phyloP scores from a whole-genome alignment of 2,329 filamentous ascomycete genomes.

The Biscogniauxia sp. region DNA sequence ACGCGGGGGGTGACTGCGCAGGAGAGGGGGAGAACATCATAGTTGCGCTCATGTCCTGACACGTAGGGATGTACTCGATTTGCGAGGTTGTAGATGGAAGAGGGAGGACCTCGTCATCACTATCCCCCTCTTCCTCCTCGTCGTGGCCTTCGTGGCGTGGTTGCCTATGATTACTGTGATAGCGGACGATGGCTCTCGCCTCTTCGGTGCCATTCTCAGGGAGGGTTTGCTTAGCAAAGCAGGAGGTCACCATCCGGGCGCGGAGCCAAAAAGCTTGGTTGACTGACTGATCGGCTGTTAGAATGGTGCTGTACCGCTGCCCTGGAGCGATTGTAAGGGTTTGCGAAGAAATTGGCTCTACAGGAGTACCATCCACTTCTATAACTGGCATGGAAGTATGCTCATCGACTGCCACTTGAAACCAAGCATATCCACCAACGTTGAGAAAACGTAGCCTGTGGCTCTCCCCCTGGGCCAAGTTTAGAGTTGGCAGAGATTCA shows the following conservation, averaged over 20 bases:
- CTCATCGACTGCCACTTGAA: slow-evolving; percentile 69
- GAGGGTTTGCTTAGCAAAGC: slow-evolving; percentile 52
- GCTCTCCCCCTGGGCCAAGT: slow-evolving; percentile 50
- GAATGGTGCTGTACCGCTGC: slow-evolving; percentile 66
- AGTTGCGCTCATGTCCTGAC: slow-evolving; percentile 49
- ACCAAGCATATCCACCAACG: slow-evolving; percentile 67
- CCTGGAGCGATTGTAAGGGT: slow-evolving; percentile 67
- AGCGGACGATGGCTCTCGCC: slow-evolving; percentile 49
- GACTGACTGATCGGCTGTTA: slow-evolving; percentile 57
- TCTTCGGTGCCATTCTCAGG: slow-evolving; percentile 43
- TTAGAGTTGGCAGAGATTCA: slow-evolving; percentile 39
- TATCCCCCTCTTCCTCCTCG: slow-evolving; percentile 13
- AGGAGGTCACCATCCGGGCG: slow-evolving; percentile 59
- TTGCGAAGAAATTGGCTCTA: slow-evolving; percentile 56
- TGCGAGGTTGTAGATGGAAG: slow-evolving; percentile 39
- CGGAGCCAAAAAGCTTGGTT: slow-evolving; percentile 61
- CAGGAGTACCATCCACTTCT: slow-evolving; percentile 68
- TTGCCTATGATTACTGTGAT: slow-evolving; percentile 27
- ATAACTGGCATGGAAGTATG: slow-evolving; percentile 55
- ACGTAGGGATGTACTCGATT: slow-evolving; percentile 39
- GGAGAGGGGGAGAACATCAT: slow-evolving; percentile 43
- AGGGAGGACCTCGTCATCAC: slow-evolving; percentile 16
- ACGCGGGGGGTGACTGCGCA: slow-evolving; percentile 39
- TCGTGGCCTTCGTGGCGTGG: slow-evolving; percentile 14
- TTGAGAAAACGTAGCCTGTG: slow-evolving; percentile 70